These are phyloP conservation scores for Termitomyces sp. DNA, from an alignment of 768 basidiomycete genomes.

Conservation along the genomic window DNA sequence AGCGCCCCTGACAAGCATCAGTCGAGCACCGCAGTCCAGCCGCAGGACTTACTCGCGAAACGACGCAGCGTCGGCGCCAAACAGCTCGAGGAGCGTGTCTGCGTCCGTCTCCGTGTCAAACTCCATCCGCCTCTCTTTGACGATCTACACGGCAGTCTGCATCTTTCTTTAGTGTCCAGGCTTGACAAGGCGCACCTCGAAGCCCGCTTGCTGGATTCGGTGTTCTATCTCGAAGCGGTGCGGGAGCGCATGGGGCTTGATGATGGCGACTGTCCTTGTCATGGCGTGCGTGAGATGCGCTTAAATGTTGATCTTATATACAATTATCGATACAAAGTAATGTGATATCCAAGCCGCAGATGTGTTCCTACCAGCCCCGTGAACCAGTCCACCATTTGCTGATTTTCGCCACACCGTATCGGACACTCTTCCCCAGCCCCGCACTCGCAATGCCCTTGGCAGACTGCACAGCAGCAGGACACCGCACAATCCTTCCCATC, in stretches of 20 bases:
- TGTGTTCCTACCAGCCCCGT: slow-evolving; percentile 7
- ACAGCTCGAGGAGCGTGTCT: slow-evolving; percentile 72
- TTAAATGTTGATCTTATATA: too few species aligned
- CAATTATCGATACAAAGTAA: slow-evolving; percentile 10
- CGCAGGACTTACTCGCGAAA: slow-evolving; percentile 71
- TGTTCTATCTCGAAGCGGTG: slow-evolving; percentile 79
- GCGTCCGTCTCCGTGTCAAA: slow-evolving; percentile 82
- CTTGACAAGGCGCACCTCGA: slow-evolving; percentile 52
- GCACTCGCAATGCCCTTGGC: slow-evolving; percentile 84
- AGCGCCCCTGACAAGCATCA: slow-evolving; percentile 50
- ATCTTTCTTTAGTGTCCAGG: slow-evolving; percentile 3
- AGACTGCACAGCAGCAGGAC: slow-evolving; percentile 80
- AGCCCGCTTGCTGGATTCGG: slow-evolving; percentile 72
- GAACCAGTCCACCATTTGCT: slow-evolving; percentile 73
- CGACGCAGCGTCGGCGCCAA: slow-evolving; percentile 70
- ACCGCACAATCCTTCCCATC: slow-evolving; percentile 70
- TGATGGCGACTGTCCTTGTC: slow-evolving; percentile 77
- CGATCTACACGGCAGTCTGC: slow-evolving; percentile 44
- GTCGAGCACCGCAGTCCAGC: too few species aligned
- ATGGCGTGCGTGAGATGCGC: slow-evolving; percentile 14
- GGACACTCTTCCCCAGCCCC: slow-evolving; percentile 71
- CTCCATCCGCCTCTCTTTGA: slow-evolving; percentile 87
- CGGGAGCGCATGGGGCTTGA: slow-evolving; percentile 72
- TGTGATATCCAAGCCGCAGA: slow-evolving; percentile 2
- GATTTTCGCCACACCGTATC: slow-evolving; percentile 73